Percentiles rank a stretch among this genome's conserved stretches.
Conservation (phyloP, 202 grass and related monocot species). For the Eragrostis tef region DNA sequence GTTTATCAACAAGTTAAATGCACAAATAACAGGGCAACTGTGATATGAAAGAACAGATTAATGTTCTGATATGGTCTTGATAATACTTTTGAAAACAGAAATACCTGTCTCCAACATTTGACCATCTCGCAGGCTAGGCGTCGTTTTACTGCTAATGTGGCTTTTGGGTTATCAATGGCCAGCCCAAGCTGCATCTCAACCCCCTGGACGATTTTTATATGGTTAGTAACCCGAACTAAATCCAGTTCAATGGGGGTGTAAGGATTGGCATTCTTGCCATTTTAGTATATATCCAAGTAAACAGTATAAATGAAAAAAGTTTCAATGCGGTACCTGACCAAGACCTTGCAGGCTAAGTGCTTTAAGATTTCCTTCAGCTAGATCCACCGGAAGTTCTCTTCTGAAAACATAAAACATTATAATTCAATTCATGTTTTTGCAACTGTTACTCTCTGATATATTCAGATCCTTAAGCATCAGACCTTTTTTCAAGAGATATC, state of each 20-base stretch:
- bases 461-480: background rate
- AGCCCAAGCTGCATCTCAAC: constrained; percentile 96
- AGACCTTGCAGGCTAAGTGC: constrained; percentile 85
- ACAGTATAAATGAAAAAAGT: background rate
- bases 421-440: constrained; percentile 26
- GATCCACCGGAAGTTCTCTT: constrained; percentile 86
- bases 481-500: constrained; percentile 70
- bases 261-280: background rate
- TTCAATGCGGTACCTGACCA: constrained; percentile 67
- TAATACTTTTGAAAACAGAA: background rate
- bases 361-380: constrained; percentile 84
- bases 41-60: background rate
- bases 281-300: background rate
- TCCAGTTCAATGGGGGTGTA: background rate
- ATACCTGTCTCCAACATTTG: constrained; percentile 95
- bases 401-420: constrained; percentile 46
- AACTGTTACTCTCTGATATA: background rate
- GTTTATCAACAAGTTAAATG: background rate
- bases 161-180: constrained; percentile 93
- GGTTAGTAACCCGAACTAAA: constrained; percentile 28
- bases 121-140: constrained; percentile 97
- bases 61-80: constrained; percentile 19
- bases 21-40: constrained; percentile 20
- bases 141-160: constrained; percentile 93
- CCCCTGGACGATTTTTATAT: constrained; percentile 56